Evolutionary conservation across 2,329 filamentous ascomycete genomes (phyloP).

Genomic region (Paecilomyces sp.): DNA sequence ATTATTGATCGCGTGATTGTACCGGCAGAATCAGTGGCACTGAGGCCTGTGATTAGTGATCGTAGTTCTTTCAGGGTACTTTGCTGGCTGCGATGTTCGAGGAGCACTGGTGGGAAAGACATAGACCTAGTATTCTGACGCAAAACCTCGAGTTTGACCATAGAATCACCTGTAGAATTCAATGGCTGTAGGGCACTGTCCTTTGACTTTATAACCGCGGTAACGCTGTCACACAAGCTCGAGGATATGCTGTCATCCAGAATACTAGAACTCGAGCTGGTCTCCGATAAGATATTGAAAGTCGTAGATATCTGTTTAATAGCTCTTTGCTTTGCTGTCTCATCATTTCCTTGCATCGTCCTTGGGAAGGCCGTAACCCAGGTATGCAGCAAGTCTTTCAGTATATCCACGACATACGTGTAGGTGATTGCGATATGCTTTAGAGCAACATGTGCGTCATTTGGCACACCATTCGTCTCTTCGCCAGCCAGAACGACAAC

Average conservation of each 20-base stretch:
- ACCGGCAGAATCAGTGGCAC: conserved; percentile 32
- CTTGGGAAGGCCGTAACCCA: conserved; percentile 78
- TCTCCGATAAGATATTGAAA: conserved; percentile 56
- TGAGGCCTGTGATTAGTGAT: conserved; percentile 51
- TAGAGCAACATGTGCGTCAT: conserved; percentile 38
- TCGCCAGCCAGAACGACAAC: conserved; percentile 61
- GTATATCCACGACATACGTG: conserved; percentile 52
- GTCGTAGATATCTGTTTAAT: conserved; percentile 72
- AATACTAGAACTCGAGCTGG: conserved; percentile 58
- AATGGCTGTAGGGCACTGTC: conserved; percentile 23
- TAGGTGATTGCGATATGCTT: conserved; percentile 58
- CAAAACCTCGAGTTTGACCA: conserved; percentile 21
- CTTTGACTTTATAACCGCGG: conserved; percentile 36
- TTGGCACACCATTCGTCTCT: conserved; percentile 35
- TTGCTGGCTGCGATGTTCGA: conserved; percentile 60
- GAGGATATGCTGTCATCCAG: conserved; percentile 61
- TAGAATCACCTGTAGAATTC: conserved; percentile 9
- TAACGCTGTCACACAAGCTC: conserved; percentile 68
- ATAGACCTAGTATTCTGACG: conserved; percentile 14
- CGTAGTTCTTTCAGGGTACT: conserved; percentile 57
- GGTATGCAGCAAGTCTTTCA: conserved; percentile 66
- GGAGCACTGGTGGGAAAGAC: conserved; percentile 54
- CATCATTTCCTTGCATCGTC: conserved; percentile 76
- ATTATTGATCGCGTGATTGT: conserved; percentile 60
- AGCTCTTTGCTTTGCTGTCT: conserved; percentile 63